Evolutionary conservation across 169 alveolate genomes (phyloP).

Genomic region (Plasmodium reichenowi): DNA sequence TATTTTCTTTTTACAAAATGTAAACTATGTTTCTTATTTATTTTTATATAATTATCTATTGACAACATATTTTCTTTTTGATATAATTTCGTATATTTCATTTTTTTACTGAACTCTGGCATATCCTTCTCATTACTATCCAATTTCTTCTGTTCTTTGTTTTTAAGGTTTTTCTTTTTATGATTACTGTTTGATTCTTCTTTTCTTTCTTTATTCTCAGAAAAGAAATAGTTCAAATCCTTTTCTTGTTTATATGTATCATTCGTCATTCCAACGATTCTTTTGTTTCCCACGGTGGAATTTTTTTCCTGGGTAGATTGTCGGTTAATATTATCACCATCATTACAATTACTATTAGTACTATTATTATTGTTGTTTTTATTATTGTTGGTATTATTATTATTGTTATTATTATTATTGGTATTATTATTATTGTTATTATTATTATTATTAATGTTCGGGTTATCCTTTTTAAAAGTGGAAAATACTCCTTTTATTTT

Average conservation of each 20-base stretch:
- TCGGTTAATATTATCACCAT: neutral
- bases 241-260: neutral
- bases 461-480: constrained; percentile 24
- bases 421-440: too few relatives aligned
- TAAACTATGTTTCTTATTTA: constrained; percentile 16
- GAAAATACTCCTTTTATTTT: constrained; percentile 63
- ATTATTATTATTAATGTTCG: neutral
- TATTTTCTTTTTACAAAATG: neutral
- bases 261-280: neutral
- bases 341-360: neutral
- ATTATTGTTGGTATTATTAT: constrained; percentile 2
- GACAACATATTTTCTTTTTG: constrained; percentile 40
- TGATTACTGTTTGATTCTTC: neutral
- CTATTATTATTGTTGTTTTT: neutral
- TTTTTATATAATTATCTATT: constrained; percentile 44
- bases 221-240: neutral
- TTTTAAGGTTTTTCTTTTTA: constrained; percentile 11
- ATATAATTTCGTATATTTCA: constrained; percentile 33
- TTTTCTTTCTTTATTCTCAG: constrained; percentile 13
- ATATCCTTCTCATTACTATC: constrained; percentile 22
- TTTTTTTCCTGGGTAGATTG: too few relatives aligned
- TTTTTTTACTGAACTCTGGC: constrained; percentile 21
- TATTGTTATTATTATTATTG: neutral
- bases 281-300: too few relatives aligned
- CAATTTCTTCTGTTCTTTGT: neutral